Conservation (phyloP, 176 grass and related monocot genomes). For the Stipa capillata region DNA sequence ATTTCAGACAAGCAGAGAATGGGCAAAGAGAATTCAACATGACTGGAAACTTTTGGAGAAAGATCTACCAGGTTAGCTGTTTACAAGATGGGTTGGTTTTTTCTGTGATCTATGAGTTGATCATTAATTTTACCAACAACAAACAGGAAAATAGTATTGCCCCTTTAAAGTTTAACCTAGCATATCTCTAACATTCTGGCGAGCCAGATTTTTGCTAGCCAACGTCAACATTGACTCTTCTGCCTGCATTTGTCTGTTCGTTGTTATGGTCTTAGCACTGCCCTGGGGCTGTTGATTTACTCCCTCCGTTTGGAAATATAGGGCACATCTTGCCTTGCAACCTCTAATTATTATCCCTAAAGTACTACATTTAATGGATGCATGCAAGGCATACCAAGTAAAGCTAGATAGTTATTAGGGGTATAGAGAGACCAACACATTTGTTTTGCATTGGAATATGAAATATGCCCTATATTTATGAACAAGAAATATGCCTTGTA, state of each 20-base stretch:
- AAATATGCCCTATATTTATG: too few relatives aligned
- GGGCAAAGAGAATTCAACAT: constrained; percentile 77
- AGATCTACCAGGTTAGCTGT: constrained; percentile 70
- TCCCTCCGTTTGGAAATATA: too few relatives aligned
- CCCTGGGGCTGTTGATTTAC: too few relatives aligned
- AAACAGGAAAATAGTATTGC: background rate
- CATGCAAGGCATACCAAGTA: too few relatives aligned
- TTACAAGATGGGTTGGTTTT: background rate
- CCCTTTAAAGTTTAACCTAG: background rate
- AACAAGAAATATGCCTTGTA: too few relatives aligned
- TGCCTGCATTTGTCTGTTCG: background rate
- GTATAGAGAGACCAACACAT: too few relatives aligned
- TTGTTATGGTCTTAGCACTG: background rate
- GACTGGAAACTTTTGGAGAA: constrained; percentile 89
- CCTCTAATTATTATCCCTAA: too few relatives aligned
- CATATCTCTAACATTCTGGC: background rate
- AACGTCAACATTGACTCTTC: background rate
- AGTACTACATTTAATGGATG: too few relatives aligned
- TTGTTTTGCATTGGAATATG: too few relatives aligned
- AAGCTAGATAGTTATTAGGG: too few relatives aligned
- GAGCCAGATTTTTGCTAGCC: background rate
- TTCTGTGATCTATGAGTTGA: background rate
- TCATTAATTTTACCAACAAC: background rate
- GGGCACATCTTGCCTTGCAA: too few relatives aligned
- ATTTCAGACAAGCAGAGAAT: constrained; percentile 58